A percentile compares a stretch with the other conserved stretches of the same genome.
phyloP scores from a whole-genome alignment of 805 yeast species.

The Saturnispora saitoi region DNA sequence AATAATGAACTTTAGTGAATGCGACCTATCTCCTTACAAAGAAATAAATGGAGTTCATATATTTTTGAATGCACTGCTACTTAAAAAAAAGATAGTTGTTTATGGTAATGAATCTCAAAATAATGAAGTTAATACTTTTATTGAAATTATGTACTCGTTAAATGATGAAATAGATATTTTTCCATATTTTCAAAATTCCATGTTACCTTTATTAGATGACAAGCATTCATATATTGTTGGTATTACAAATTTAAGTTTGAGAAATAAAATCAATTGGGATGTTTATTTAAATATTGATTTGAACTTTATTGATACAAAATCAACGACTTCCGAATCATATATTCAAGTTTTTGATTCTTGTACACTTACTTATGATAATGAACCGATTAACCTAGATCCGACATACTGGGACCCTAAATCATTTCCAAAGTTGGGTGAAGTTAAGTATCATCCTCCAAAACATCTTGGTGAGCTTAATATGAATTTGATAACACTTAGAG shows the following conservation, averaged over 20 bases:
- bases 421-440: constrained; percentile 8
- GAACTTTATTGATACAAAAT: constrained; percentile 29
- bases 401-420: constrained; percentile 14
- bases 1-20: constrained; percentile 6
- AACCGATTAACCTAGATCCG: background rate
- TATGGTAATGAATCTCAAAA: constrained; percentile 36
- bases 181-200: constrained; percentile 14
- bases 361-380: background rate
- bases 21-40: constrained; percentile 17
- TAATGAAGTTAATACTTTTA: constrained; percentile 39
- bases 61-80: constrained; percentile 38
- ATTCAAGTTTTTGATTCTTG: background rate
- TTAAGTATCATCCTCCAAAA: background rate
- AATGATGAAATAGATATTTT: background rate
- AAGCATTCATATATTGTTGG: constrained; percentile 43
- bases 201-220: background rate
- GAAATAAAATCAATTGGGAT: constrained; percentile 49
- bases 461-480: constrained; percentile 1
- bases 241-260: constrained; percentile 58
- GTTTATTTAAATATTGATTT: constrained; percentile 51
- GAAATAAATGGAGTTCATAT: constrained; percentile 29
- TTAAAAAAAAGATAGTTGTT: constrained; percentile 36
- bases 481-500: background rate
- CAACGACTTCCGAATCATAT: background rate
- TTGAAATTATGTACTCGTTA: constrained; percentile 33